Evolutionary conservation across 495 filamentous ascomycete genomes (phyloP).

Genomic region (Neurospora sp.): DNA sequence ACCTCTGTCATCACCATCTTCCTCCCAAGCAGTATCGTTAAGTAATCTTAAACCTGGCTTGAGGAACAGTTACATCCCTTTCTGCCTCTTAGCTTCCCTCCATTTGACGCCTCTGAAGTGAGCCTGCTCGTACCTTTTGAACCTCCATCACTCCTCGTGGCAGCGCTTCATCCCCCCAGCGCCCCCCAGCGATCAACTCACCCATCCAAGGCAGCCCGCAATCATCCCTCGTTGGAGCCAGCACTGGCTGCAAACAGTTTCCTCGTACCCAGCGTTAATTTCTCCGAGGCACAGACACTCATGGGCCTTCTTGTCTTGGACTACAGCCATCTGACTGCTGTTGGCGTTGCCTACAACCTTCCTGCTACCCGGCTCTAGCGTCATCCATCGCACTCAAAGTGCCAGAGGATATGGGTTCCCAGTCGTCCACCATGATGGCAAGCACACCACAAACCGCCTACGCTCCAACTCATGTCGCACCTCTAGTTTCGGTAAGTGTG

Average conservation of each 20-base stretch:
- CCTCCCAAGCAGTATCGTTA: neutral
- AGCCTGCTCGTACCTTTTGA: neutral
- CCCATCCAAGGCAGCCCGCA: neutral
- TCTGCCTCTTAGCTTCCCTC: neutral
- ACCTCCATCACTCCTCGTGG: neutral
- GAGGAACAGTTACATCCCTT: neutral
- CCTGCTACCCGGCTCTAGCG: neutral
- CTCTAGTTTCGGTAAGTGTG: neutral
- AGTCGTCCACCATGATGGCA: constrained; percentile 42
- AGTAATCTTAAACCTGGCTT: neutral
- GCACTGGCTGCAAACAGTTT: neutral
- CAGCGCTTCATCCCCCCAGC: neutral
- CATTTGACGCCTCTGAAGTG: neutral
- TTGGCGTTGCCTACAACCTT: neutral
- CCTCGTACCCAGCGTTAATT: neutral
- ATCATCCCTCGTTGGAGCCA: neutral
- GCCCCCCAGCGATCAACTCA: neutral
- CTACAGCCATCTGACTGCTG: neutral
- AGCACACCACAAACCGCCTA: constrained; percentile 42
- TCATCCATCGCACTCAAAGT: neutral
- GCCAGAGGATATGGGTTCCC: constrained; percentile 28
- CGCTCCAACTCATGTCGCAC: constrained; percentile 23
- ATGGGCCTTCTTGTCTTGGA: neutral
- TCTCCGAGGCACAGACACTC: neutral
- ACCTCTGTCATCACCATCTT: neutral